Evolutionary conservation across 2,329 filamentous ascomycete genomes (phyloP).

Genomic region (Trichoderma atroviride): DNA sequence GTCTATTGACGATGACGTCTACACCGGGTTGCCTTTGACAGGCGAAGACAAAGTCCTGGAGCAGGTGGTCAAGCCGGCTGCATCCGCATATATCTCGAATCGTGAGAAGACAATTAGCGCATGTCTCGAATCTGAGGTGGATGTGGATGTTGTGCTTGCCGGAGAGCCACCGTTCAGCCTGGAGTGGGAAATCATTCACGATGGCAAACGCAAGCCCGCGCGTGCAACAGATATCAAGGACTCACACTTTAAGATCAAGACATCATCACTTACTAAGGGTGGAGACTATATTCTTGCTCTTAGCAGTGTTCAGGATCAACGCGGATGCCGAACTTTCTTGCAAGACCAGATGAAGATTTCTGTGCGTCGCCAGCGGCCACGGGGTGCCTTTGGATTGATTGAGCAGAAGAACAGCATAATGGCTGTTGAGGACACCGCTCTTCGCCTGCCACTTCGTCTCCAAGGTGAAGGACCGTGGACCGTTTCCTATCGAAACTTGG

Average conservation of each 20-base stretch:
- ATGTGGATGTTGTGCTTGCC: constrained; percentile 71
- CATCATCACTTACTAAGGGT: constrained; percentile 72
- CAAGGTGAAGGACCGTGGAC: constrained; percentile 86
- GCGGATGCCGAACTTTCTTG: constrained; percentile 82
- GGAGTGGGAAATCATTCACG: constrained; percentile 91
- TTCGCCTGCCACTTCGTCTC: constrained; percentile 79
- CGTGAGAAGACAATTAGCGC: constrained; percentile 61
- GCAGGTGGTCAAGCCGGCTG: constrained; percentile 91
- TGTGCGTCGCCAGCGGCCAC: constrained; percentile 85
- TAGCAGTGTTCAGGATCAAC: constrained; percentile 82
- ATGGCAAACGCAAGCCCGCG: constrained; percentile 77
- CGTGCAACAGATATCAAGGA: constrained; percentile 65
- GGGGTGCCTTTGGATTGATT: constrained; percentile 80
- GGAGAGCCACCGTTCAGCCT: constrained; percentile 87
- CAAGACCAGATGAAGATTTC: constrained; percentile 84
- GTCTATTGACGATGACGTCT: constrained; percentile 80
- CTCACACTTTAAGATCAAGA: constrained; percentile 70
- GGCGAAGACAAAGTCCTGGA: constrained; percentile 68
- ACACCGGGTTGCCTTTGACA: constrained; percentile 65
- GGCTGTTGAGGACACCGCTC: constrained; percentile 73
- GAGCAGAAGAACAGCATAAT: constrained; percentile 76
- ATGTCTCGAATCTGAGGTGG: constrained; percentile 81
- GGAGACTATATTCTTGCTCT: constrained; percentile 89
- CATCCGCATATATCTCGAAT: constrained; percentile 71
- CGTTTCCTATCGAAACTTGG: constrained; percentile 72